phyloP scores from a whole-genome alignment of 768 basidiomycete genomes.

The Rhizopogon vesiculosus region DNA sequence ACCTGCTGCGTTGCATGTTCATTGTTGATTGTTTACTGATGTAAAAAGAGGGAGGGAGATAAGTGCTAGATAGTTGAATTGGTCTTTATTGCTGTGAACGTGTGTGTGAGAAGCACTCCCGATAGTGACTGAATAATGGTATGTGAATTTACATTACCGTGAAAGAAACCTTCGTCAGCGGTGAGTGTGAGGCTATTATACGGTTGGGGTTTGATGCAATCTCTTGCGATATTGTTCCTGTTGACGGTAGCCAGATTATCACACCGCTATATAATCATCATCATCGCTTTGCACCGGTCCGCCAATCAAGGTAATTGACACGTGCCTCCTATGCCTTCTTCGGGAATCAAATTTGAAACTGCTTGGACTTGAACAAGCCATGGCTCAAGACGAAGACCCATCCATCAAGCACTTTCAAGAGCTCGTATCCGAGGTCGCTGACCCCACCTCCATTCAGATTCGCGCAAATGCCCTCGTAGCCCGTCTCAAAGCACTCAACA shows the following conservation, averaged over 20 bases:
- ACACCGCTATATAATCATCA: slow-evolving; percentile 1
- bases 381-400: slow-evolving; percentile 32
- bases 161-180: slow-evolving; percentile 12
- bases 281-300: slow-evolving; percentile 4
- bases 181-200: slow-evolving; percentile 12
- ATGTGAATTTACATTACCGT: slow-evolving; percentile 4
- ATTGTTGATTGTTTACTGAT: slow-evolving; percentile 2
- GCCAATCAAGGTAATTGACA: neutral
- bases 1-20: slow-evolving; percentile 45
- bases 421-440: slow-evolving; percentile 53
- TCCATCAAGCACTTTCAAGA: slow-evolving; percentile 61
- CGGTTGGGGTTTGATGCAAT: neutral
- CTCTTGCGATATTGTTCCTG: neutral
- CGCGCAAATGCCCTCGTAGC: slow-evolving; percentile 75
- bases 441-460: slow-evolving; percentile 43
- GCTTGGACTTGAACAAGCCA: neutral
- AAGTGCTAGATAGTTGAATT: slow-evolving; percentile 9
- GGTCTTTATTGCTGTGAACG: slow-evolving; percentile 18
- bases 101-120: slow-evolving; percentile 14
- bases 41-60: slow-evolving; percentile 2
- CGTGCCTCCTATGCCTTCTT: neutral
- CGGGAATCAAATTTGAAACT: neutral
- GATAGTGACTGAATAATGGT: neutral
- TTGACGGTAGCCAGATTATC: neutral
- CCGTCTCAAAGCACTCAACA: slow-evolving; percentile 74